Percentiles rank a stretch among this genome's conserved stretches.
These are phyloP conservation scores for Cucurbita argyrosperma DNA, from an alignment of 306 rosid genomes.

Conservation along the genomic window DNA sequence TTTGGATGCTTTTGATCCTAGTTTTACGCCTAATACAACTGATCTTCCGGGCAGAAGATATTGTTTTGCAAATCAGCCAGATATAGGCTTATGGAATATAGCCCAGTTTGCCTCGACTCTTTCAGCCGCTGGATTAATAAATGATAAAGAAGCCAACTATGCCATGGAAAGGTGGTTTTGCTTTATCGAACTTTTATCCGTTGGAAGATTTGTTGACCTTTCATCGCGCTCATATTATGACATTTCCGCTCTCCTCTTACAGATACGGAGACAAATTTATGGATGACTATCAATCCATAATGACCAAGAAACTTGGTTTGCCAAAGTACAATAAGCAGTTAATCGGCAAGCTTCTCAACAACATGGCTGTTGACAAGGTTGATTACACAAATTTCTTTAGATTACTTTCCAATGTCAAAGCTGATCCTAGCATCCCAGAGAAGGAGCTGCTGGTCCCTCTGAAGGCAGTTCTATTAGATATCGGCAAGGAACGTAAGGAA, in stretches of 20 bases:
- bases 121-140: constrained; percentile 56
- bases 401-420: constrained; percentile 64
- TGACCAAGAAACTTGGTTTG: constrained; percentile 93
- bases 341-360: constrained; percentile 72
- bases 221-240: constrained; percentile 5
- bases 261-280: constrained; percentile 89
- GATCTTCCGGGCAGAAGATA: constrained; percentile 98
- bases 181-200: constrained; percentile 1
- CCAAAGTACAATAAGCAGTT: constrained; percentile 82
- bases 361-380: constrained; percentile 95
- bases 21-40: constrained; percentile 85
- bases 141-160: constrained; percentile 85
- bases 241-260: constrained; percentile 11
- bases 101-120: constrained; percentile 64
- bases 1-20: constrained; percentile 99
- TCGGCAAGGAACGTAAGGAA: constrained; percentile 91
- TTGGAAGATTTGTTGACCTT: background rate
- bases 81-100: constrained; percentile 90
- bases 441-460: constrained; percentile 71
- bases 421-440: constrained; percentile 64
- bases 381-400: constrained; percentile 95
- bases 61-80: constrained; percentile 98
- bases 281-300: constrained; percentile 90
- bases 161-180: constrained; percentile 85
- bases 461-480: constrained; percentile 79